Conservation (phyloP, 1,284 basidiomycete species). For the Volvariella surrecta region DNA sequence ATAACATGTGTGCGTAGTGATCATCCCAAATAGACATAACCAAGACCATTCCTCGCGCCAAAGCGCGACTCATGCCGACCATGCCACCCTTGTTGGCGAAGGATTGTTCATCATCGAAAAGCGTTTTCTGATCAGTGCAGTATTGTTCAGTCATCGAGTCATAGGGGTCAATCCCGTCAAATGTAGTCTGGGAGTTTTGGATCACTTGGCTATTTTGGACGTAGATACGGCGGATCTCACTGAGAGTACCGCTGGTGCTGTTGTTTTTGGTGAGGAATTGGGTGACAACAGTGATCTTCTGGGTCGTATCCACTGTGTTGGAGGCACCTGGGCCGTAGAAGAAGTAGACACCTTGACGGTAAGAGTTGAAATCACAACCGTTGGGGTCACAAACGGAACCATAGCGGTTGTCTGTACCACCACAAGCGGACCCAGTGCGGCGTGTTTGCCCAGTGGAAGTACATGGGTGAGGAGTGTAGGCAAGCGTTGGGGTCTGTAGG, state of each 20-base stretch:
- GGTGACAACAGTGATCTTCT: conserved; percentile 19
- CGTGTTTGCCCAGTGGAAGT: conserved; percentile 27
- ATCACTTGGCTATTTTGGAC: conserved; percentile 43
- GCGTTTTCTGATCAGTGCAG: conserved; percentile 32
- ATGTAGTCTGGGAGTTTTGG: conserved; percentile 37
- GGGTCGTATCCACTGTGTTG: conserved; percentile 35
- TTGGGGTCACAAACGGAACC: conserved; percentile 36
- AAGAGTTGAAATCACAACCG: conserved; percentile 52
- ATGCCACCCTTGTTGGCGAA: conserved; percentile 38
- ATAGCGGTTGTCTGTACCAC: conserved; percentile 30
- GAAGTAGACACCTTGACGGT: conserved; percentile 37
- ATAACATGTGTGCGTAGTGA: conserved; percentile 38
- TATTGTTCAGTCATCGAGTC: conserved; percentile 32
- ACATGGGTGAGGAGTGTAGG: conserved; percentile 42
- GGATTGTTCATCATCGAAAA: conserved; percentile 33
- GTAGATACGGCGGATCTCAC: conserved; percentile 44
- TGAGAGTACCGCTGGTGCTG: conserved; percentile 34
- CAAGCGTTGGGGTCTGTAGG: conserved; percentile 34
- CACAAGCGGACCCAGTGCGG: conserved; percentile 30
- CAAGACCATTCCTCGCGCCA: conserved; percentile 32
- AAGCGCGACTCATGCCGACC: conserved; percentile 23
- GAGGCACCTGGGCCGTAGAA: conserved; percentile 34
- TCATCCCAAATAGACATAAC: conserved; percentile 49
- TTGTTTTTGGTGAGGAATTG: conserved; percentile 37
- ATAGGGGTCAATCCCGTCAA: conserved; percentile 28